Base-by-base conservation (phyloP, 768 basidiomycete genomes). In the Rhizopogon salebrosus region DNA sequence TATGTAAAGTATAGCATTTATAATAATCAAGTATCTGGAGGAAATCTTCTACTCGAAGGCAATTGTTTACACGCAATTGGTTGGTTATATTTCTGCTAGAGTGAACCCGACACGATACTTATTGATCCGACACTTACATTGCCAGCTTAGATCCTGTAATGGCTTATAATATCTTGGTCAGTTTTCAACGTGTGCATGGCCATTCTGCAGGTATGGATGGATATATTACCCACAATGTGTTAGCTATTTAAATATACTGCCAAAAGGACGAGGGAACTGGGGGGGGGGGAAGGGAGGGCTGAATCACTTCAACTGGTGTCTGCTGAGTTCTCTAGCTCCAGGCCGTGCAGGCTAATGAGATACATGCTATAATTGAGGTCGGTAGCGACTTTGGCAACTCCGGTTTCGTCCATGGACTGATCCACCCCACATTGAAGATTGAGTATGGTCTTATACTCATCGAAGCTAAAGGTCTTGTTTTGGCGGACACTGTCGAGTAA, bases 381-480 rank as follows among this genome's bases (percentile, higher is more conserved):
- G 2, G 67, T 62, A 7, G 85, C 80, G 13, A 34, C 2, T 57
- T 77, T 80, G 34, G 76, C 68, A 18, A 67, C 73, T 18, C 72
- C 79, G 20, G 72, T 71, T 34, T 82, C 80, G 18, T 75, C 77
- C 11, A 73, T 70, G n/a, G 67, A 72, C 53, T 78, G 83, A 62
- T 91, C 83, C 34, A 93, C 82, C 14, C 89, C 90, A 63, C 93
- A 95, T 60, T 92, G 92, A 35, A 98, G 77, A 60, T 84, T 87
- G 43, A 98, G 77, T 77, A 98, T 93, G 7, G 82, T 80, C 66
- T 93, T 89, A 69, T 95, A 98, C 63, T 98, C 91, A 58, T 95
- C 94, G 59, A 97, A 95, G 4, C 78, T 81, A 72, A 92, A 98
- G 36, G 69, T 69, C 56, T 80, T 82, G 57, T 77, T 75, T 43